These are phyloP conservation scores for Colletotrichum musae DNA, from an alignment of 2,329 filamentous ascomycete genomes.

Conservation along the genomic window DNA sequence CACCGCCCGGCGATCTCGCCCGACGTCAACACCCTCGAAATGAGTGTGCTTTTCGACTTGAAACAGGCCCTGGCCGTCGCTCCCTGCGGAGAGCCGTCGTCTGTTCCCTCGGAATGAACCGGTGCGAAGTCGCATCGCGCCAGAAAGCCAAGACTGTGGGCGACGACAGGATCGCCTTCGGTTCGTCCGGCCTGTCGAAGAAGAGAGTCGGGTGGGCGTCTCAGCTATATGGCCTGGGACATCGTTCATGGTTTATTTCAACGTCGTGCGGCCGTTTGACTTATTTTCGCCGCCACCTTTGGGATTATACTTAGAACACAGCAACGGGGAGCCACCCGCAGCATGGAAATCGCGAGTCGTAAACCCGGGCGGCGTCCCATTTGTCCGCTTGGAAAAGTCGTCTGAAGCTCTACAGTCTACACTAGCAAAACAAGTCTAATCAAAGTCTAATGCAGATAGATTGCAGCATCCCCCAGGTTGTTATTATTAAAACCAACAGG, in stretches of 20 bases:
- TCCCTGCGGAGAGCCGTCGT: constrained; percentile 6
- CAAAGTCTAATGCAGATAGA: background rate
- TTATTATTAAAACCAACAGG: no score
- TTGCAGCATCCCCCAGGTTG: background rate
- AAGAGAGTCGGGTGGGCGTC: constrained; percentile 14
- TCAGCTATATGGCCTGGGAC: constrained; percentile 13
- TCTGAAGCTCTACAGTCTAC: background rate
- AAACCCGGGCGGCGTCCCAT: background rate
- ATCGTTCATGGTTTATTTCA: constrained; percentile 8
- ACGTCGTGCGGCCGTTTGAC: background rate
- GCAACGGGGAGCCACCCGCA: no score
- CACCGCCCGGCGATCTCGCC: constrained; percentile 1
- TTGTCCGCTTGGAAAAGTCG: background rate
- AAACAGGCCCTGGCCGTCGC: constrained; percentile 18
- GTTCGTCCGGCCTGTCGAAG: constrained; percentile 4
- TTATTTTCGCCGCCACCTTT: no score
- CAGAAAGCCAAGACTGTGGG: constrained; percentile 15
- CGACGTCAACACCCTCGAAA: constrained; percentile 1
- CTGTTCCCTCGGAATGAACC: constrained; percentile 36
- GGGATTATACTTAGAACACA: no score
- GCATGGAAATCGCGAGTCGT: no score
- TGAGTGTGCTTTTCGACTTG: constrained; percentile 15
- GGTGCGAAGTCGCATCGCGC: constrained; percentile 29
- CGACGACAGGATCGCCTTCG: constrained; percentile 23
- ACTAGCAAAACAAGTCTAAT: background rate